Evolutionary conservation across 2,329 filamentous ascomycete genomes (phyloP).

Genomic region (Penicillium sp.): DNA sequence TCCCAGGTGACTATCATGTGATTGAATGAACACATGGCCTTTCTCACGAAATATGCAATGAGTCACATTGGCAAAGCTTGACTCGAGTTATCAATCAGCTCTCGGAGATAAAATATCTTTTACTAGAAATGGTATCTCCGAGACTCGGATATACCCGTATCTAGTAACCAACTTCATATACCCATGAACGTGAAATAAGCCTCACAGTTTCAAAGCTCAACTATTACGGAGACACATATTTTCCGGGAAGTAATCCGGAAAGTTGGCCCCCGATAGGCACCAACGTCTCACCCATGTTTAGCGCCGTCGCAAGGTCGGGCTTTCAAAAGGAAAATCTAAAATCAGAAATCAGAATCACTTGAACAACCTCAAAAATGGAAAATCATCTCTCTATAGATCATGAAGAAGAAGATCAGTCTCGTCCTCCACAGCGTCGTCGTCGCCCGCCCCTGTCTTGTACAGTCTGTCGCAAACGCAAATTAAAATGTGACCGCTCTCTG

Average conservation of each 20-base stretch:
- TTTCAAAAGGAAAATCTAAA: not conserved
- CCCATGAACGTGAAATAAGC: not conserved
- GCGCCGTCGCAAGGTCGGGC: not conserved
- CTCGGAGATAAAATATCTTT: not conserved
- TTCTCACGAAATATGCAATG: not conserved
- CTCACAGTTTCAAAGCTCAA: not conserved
- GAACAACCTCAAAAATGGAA: constrained; percentile 4
- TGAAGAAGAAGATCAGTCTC: constrained; percentile 7
- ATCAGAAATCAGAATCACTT: not conserved
- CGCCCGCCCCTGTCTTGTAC: constrained; percentile 67
- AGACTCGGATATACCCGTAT: not conserved
- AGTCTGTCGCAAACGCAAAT: constrained; percentile 70
- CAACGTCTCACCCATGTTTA: not conserved
- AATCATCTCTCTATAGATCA: constrained; percentile 8
- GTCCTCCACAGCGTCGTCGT: constrained; percentile 49
- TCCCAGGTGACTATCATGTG: too few relatives aligned
- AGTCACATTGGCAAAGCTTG: not conserved
- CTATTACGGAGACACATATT: not conserved
- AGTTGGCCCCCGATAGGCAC: not conserved
- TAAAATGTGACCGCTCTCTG: constrained; percentile 72
- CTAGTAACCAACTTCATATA: not conserved
- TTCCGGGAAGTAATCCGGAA: not conserved
- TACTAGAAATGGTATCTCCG: not conserved
- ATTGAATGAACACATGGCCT: too few relatives aligned
- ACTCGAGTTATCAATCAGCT: constrained; percentile 1